A percentile compares a stretch with the other conserved stretches of the same genome.
These are phyloP conservation scores for Diaporthe australafricana DNA, from an alignment of 2,329 filamentous ascomycete species.

Conservation along the genomic window DNA sequence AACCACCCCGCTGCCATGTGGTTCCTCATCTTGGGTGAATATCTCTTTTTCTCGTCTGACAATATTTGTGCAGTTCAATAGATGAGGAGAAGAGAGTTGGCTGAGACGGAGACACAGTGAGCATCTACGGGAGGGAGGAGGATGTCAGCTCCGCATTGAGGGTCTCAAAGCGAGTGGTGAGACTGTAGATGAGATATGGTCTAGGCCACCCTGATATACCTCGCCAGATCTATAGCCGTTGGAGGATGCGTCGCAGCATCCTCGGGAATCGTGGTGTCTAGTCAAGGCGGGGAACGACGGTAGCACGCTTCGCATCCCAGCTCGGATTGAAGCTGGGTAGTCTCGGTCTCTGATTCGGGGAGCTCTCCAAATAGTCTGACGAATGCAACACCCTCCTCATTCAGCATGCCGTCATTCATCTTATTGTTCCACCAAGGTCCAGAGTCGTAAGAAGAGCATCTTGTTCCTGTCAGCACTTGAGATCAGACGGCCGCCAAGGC, in stretches of 20 bases:
- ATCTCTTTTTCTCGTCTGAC: too few relatives aligned
- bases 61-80: too few relatives aligned
- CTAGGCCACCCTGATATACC: background rate
- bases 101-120: background rate
- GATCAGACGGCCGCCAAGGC: too few relatives aligned
- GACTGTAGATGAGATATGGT: background rate
- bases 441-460: too few relatives aligned
- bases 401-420: conserved; percentile 9
- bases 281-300: conserved; percentile 15
- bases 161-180: background rate
- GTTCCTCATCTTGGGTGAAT: background rate
- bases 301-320: background rate
- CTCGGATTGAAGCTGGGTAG: too few relatives aligned
- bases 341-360: background rate
- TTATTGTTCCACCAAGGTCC: background rate
- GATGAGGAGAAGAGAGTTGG: background rate
- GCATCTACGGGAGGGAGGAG: background rate
- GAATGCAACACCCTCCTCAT: background rate
- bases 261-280: conserved; percentile 1
- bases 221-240: background rate
- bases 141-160: background rate
- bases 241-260: background rate
- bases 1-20: conserved; percentile 17
- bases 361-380: background rate
- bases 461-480: background rate